phyloP scores from a whole-genome alignment of 352 stramenopile genomes.

The Sclerospora graminicola region DNA sequence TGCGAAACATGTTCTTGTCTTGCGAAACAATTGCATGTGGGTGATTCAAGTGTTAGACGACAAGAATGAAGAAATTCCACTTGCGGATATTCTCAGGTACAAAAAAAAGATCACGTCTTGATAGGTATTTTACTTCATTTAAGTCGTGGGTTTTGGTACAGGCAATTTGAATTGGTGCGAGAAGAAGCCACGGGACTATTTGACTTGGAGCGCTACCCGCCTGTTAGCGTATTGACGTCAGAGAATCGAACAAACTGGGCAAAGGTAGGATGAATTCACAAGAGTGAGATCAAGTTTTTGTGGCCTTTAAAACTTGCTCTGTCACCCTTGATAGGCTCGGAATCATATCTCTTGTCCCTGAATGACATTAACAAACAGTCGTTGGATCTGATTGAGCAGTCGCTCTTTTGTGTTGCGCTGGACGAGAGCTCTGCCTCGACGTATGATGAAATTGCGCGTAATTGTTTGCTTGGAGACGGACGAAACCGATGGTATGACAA shows the following conservation, averaged over 20 bases:
- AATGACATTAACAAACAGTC: slow-evolving; percentile 84
- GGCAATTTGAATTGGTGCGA: slow-evolving; percentile 76
- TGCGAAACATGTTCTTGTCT: slow-evolving; percentile 89
- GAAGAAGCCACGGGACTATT: slow-evolving; percentile 81
- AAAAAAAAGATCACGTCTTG: background rate
- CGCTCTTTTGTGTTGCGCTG: slow-evolving; percentile 90
- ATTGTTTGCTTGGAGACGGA: slow-evolving; percentile 79
- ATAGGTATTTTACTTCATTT: background rate
- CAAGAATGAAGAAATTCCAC: slow-evolving; percentile 50
- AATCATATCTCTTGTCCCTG: slow-evolving; percentile 77
- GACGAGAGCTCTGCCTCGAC: slow-evolving; percentile 78
- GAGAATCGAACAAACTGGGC: slow-evolving; percentile 93
- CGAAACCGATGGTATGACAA: slow-evolving; percentile 98
- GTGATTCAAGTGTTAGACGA: slow-evolving; percentile 71
- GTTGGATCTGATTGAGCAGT: slow-evolving; percentile 89
- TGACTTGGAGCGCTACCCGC: slow-evolving; percentile 76
- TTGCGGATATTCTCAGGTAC: slow-evolving; percentile 67
- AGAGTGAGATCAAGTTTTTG: too few relatives aligned
- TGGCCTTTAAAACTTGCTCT: background rate
- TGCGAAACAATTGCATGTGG: slow-evolving; percentile 88
- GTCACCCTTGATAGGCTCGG: slow-evolving; percentile 31
- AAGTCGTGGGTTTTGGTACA: slow-evolving; percentile 9
- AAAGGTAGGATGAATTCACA: slow-evolving; percentile 43
- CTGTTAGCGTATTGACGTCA: slow-evolving; percentile 91
- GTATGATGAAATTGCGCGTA: slow-evolving; percentile 81